Base-by-base conservation (phyloP, 1,284 basidiomycete species). In the Blastosporella zonata region DNA sequence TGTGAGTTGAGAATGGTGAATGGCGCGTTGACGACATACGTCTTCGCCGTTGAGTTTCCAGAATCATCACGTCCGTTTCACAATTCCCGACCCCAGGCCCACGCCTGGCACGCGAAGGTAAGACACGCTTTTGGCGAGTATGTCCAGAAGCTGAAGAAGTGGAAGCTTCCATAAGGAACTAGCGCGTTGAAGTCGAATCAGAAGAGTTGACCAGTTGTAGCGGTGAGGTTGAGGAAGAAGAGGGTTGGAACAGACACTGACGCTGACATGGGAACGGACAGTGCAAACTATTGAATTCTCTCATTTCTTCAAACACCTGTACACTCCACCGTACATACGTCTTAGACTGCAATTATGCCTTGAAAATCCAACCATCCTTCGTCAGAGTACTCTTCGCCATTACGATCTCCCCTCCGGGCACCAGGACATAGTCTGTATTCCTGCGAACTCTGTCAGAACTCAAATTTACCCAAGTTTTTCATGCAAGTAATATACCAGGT, bases 41-140 rank as follows among this genome's bases (percentile, higher is more conserved):
- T 73, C 78, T 82, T 60, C 88, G 79, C 65, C 82, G 81, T 59
- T 89, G 77, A 59, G 84, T 87, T 59, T 93, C 90, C 54, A 93
- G 67, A 62, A 95, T 87, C 81, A 91, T 85, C 53, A 83, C 63
- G 71, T 95, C 92, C 22, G 86, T 62, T 50, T 92, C 88, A 62
- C 82, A 82, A 53, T 66, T 81, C 49, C 88, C 87, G 42, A 88
- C 79, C 29, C 84, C 85, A 31, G 86, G 84, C 3, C 87, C 87
- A 43, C 90, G 79, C 56, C 89, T 77, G 47, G 86, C 79, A 57
- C 91, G 81, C 62, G 87, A 80, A 27, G 90, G 90, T 45, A 90
- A 70, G 37, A 92, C 83, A 65, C 91, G 82, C 67, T 85, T 87
- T 64, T 82, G 82, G 47, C 71, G 76, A 55, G 63, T 55, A 51